A percentile compares a stretch with the other conserved stretches of the same genome.
Evolutionary conservation across 1,284 basidiomycete species (phyloP).

Genomic region (Papiliotrema flavescens): DNA sequence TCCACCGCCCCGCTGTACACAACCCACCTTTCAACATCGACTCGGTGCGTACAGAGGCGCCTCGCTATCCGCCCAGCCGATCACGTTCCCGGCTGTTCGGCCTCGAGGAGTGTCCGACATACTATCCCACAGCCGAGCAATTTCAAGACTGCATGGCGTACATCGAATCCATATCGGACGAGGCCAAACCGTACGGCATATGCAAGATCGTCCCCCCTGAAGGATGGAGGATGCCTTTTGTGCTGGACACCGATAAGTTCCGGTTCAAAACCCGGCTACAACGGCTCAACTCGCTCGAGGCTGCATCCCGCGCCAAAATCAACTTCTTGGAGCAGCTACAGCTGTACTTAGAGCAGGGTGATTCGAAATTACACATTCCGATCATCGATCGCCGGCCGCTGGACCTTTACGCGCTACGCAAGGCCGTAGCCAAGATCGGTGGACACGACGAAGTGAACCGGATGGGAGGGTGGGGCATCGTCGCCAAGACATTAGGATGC

Average conservation of each 20-base stretch:
- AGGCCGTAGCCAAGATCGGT: slow-evolving; percentile 82
- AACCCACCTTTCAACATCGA: slow-evolving; percentile 38
- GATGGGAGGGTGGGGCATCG: slow-evolving; percentile 78
- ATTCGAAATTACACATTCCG: slow-evolving; percentile 80
- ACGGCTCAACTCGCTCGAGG: slow-evolving; percentile 93
- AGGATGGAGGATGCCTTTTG: slow-evolving; percentile 94
- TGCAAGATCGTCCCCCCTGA: slow-evolving; percentile 94
- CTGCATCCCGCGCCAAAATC: slow-evolving; percentile 90
- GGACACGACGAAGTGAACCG: slow-evolving; percentile 74
- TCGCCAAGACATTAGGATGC: slow-evolving; percentile 78
- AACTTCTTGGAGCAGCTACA: slow-evolving; percentile 97
- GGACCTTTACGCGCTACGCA: slow-evolving; percentile 88
- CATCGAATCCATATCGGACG: slow-evolving; percentile 75
- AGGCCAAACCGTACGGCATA: slow-evolving; percentile 78
- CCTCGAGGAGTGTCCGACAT: slow-evolving; percentile 84
- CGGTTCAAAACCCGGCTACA: slow-evolving; percentile 91
- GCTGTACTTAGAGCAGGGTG: slow-evolving; percentile 85
- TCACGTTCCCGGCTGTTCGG: slow-evolving; percentile 64
- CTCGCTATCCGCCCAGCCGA: slow-evolving; percentile 31
- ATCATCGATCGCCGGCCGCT: slow-evolving; percentile 86
- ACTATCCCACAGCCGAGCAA: slow-evolving; percentile 81
- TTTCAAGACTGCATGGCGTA: slow-evolving; percentile 96
- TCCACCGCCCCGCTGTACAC: slow-evolving; percentile 23
- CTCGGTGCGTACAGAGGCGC: slow-evolving; percentile 31
- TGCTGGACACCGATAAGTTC: slow-evolving; percentile 77